Percentiles rank a stretch among this genome's conserved stretches.
Evolutionary conservation across 2,329 filamentous ascomycete genomes (phyloP).

Genomic region (Catunica adiposa): DNA sequence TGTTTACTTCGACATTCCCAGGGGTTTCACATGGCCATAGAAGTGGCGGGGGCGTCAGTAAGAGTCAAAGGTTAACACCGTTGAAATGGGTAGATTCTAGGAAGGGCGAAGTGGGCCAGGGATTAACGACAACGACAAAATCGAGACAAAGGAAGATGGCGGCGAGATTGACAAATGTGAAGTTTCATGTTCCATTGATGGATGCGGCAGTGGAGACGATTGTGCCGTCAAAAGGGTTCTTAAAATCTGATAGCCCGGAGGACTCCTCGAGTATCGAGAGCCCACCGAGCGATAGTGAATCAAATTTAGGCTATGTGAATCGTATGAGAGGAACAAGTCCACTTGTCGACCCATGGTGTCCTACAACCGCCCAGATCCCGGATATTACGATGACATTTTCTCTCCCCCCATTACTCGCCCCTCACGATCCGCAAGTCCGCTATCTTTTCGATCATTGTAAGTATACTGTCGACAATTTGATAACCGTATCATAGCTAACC

Average conservation of each 20-base stretch:
- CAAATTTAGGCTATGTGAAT: neutral
- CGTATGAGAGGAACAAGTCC: neutral
- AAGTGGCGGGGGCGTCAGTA: neutral
- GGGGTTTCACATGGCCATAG: neutral
- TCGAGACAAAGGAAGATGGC: neutral
- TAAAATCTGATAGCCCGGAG: neutral
- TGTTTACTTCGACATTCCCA: neutral
- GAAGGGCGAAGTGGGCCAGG: no score
- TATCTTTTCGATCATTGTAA: constrained; percentile 14
- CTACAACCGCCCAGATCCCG: neutral
- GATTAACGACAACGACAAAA: no score
- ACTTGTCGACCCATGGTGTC: constrained; percentile 1
- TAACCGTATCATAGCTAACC: neutral
- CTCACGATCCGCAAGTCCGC: constrained; percentile 9
- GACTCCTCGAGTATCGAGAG: neutral
- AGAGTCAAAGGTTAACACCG: neutral
- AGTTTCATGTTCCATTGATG: neutral
- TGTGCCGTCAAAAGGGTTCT: neutral
- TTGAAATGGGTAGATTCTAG: constrained; percentile 2
- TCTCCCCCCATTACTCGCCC: neutral
- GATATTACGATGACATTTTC: neutral
- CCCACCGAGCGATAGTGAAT: neutral
- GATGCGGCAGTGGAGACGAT: constrained; percentile 4
- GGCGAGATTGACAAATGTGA: neutral
- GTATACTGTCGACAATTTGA: no score